Evolutionary conservation across 2,329 filamentous ascomycete genomes (phyloP).

Genomic region (Penicillium hesseltinei): DNA sequence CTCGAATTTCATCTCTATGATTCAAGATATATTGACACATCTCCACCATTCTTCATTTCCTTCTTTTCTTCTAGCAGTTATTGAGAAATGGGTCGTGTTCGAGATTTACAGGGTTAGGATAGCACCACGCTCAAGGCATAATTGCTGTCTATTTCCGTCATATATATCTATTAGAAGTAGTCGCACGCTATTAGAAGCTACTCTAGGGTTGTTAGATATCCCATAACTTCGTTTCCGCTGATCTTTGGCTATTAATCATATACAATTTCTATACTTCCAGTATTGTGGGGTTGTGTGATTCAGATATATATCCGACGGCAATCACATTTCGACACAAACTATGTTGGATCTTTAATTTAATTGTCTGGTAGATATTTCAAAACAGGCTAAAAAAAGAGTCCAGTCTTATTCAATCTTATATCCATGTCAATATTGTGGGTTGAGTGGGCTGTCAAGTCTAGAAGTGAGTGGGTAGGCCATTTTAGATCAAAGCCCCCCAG

Average conservation of each 20-base stretch:
- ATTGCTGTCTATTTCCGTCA: not conserved
- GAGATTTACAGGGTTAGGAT: not conserved
- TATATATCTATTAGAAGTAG: not conserved
- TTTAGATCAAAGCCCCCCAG: not conserved
- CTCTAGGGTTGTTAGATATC: too few species aligned
- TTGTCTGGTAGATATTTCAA: not conserved
- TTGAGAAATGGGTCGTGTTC: not conserved
- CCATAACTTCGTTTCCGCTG: not conserved
- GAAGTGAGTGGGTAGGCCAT: constrained; percentile 3
- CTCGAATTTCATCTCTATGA: not conserved
- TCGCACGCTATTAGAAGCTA: not conserved
- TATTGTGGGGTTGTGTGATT: not conserved
- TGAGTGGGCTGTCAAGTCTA: not conserved
- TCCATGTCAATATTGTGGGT: not conserved
- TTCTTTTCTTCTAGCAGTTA: too few species aligned
- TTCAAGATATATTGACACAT: not conserved
- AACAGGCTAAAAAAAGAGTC: not conserved
- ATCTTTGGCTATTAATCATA: not conserved
- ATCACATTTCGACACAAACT: not conserved
- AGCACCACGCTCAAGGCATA: not conserved
- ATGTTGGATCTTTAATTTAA: not conserved
- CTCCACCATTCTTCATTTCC: not conserved
- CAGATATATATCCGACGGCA: not conserved
- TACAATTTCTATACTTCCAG: too few species aligned
- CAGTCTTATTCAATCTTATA: not conserved